phyloP scores from a whole-genome alignment of 208 protist species.

The Plasmodiophora brassicae region DNA sequence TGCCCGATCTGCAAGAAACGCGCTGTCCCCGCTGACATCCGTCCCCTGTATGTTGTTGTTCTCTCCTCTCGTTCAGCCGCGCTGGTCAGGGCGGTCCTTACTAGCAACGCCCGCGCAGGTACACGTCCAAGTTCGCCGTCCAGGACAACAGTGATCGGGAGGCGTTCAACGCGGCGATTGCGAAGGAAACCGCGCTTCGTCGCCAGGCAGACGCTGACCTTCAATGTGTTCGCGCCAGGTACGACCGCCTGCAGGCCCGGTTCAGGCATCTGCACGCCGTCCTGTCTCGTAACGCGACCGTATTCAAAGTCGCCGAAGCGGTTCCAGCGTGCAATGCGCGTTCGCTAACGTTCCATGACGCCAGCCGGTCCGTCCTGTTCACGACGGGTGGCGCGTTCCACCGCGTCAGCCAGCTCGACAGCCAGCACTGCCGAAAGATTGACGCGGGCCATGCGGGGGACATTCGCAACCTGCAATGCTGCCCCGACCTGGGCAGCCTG shows the following conservation, averaged over 20 bases:
- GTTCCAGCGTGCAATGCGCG: background rate
- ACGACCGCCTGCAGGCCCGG: background rate
- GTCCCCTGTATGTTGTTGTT: background rate
- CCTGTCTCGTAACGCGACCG: background rate
- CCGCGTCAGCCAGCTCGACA: background rate
- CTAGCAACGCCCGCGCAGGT: no score
- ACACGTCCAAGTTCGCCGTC: constrained; percentile 28
- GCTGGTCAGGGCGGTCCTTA: no score
- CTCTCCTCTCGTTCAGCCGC: no score
- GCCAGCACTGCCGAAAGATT: background rate
- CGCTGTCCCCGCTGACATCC: background rate
- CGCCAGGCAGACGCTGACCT: background rate
- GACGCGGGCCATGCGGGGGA: background rate
- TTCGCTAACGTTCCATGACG: background rate
- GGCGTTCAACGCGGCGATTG: background rate
- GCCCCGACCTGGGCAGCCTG: no score
- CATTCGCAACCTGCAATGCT: background rate
- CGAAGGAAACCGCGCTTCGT: background rate
- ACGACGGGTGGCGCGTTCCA: background rate
- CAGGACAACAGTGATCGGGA: background rate
- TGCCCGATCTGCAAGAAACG: background rate
- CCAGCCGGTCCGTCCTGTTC: background rate
- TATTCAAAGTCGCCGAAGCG: background rate
- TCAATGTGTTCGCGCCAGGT: background rate
- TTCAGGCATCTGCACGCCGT: background rate